A percentile compares a stretch with the other conserved stretches of the same genome.
Conservation (phyloP, 2,329 filamentous ascomycete genomes). For the Trichoderma sp. region DNA sequence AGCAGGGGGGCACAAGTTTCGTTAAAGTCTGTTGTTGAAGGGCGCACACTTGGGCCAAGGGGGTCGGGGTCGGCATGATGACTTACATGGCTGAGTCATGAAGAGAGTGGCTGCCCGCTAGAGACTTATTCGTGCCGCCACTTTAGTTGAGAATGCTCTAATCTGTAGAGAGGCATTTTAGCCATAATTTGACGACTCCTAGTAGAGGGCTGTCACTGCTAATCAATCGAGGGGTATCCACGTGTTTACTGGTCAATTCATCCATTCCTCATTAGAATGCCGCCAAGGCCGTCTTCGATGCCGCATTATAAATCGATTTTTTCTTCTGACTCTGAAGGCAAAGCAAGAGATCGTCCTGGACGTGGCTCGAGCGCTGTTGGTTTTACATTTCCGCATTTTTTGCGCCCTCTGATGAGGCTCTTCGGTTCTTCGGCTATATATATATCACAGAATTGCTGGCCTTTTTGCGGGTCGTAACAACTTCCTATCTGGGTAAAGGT, state of each 20-base stretch:
- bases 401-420: neutral
- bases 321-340: neutral
- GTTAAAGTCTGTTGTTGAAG: neutral
- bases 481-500: neutral
- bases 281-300: neutral
- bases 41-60: neutral
- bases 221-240: neutral
- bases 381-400: neutral
- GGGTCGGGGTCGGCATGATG: neutral
- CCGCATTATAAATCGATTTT: neutral
- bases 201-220: neutral
- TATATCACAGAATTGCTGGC: neutral
- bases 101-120: neutral
- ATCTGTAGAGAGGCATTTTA: neutral
- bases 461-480: neutral
- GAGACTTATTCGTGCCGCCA: neutral
- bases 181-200: neutral
- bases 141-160: neutral
- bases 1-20: neutral
- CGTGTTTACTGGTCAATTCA: too few relatives aligned
- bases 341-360: neutral
- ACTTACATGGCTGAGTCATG: neutral
- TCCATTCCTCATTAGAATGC: neutral
- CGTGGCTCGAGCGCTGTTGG: neutral
- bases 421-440: neutral